phyloP scores from a whole-genome alignment of 1,284 basidiomycete species.

The Trametes hirsuta region DNA sequence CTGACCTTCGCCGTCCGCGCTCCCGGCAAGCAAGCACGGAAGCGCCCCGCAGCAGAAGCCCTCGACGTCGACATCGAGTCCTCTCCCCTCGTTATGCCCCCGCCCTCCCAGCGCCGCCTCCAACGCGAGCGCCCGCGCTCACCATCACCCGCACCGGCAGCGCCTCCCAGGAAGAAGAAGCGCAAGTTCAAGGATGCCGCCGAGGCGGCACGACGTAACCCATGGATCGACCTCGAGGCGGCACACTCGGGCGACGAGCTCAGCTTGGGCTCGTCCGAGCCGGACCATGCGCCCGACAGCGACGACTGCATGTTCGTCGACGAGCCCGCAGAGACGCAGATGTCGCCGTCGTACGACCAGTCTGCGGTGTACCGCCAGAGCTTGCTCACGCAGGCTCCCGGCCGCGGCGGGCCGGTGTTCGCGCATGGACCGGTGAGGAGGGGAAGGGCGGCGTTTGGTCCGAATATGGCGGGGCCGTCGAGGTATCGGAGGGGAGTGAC shows the following conservation, averaged over 20 bases:
- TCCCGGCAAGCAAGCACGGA: constrained; percentile 40
- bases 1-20: constrained; percentile 60
- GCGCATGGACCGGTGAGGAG: constrained; percentile 49
- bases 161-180: constrained; percentile 39
- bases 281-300: constrained; percentile 54
- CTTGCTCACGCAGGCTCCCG: constrained; percentile 68
- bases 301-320: constrained; percentile 74
- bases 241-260: constrained; percentile 80
- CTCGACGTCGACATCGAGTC: constrained; percentile 43
- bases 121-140: constrained; percentile 37
- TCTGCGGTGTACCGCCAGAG: constrained; percentile 66
- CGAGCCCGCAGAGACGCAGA: constrained; percentile 70
- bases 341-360: constrained; percentile 77
- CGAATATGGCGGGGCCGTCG: constrained; percentile 15
- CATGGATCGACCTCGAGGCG: constrained; percentile 69
- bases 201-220: constrained; percentile 45
- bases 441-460: constrained; percentile 31
- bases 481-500: constrained; percentile 42
- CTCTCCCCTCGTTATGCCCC: constrained; percentile 41
- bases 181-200: constrained; percentile 37
- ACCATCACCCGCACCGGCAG: constrained; percentile 24
- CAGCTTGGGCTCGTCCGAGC: constrained; percentile 59
- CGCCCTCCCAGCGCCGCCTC: constrained; percentile 51
- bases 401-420: constrained; percentile 55
- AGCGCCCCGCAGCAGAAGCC: constrained; percentile 35